Percentiles rank a stretch among this genome's conserved stretches.
phyloP scores from a whole-genome alignment of 768 basidiomycete genomes.

The Filobasidium floriforme region DNA sequence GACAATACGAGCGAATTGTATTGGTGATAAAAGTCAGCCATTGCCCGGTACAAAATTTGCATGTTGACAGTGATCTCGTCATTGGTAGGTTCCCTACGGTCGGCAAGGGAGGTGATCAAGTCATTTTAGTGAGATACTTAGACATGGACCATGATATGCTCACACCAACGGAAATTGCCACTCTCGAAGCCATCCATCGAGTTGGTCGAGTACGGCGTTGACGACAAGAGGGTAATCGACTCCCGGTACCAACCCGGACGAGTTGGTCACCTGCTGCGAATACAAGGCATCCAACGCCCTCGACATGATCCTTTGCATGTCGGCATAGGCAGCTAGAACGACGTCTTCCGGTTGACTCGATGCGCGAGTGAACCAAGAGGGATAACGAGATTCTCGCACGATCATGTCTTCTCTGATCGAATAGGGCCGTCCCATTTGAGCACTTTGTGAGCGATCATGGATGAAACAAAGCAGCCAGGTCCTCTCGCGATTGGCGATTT shows the following conservation, averaged over 20 bases:
- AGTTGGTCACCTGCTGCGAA: constrained; percentile 62
- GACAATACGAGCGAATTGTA: constrained; percentile 78
- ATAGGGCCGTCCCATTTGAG: constrained; percentile 95
- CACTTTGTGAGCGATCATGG: constrained; percentile 80
- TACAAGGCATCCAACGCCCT: constrained; percentile 85
- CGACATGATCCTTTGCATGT: constrained; percentile 79
- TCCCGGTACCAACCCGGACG: constrained; percentile 66
- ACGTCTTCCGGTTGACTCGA: constrained; percentile 22
- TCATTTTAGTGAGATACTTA: not conserved
- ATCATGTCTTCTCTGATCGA: constrained; percentile 88
- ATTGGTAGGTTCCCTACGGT: not conserved
- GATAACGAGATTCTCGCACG: constrained; percentile 62
- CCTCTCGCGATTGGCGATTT: constrained; percentile 88
- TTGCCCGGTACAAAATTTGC: constrained; percentile 45
- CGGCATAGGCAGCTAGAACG: constrained; percentile 68
- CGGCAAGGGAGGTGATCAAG: not conserved
- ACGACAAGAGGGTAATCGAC: constrained; percentile 58
- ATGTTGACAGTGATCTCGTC: not conserved
- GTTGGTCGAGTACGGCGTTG: constrained; percentile 16
- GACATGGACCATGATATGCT: not conserved
- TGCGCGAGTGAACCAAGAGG: constrained; percentile 63
- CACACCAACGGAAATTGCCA: constrained; percentile 4
- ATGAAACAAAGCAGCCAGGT: constrained; percentile 90
- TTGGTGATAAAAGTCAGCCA: constrained; percentile 69
- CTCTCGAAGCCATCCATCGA: constrained; percentile 19